Conservation (phyloP, 2,329 filamentous ascomycete species). For the Ophiostoma fasciatum region DNA sequence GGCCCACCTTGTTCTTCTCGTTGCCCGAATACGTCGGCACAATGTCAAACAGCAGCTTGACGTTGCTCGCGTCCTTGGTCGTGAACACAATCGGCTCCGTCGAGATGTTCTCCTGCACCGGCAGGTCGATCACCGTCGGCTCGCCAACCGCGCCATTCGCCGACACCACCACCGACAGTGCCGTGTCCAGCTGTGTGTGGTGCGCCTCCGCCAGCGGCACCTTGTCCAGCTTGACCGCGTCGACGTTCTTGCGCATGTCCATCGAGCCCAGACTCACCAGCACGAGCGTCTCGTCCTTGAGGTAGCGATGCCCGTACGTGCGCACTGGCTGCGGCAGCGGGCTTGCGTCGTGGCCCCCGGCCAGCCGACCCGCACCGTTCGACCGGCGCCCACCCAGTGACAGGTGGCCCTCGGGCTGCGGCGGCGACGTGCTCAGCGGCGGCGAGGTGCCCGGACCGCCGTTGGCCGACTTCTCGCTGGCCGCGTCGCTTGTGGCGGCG, state of each 20-base stretch:
- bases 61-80: slow-evolving; percentile 59
- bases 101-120: slow-evolving; percentile 82
- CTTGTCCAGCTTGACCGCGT: slow-evolving; percentile 73
- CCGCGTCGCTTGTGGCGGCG: slow-evolving; percentile 10
- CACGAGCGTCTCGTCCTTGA: slow-evolving; percentile 77
- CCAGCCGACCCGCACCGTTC: slow-evolving; percentile 31
- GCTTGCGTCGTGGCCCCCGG: slow-evolving; percentile 17
- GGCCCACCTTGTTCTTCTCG: slow-evolving; percentile 75
- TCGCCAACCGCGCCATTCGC: slow-evolving; percentile 76
- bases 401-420: slow-evolving; percentile 32
- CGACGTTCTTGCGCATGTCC: slow-evolving; percentile 72
- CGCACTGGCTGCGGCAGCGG: slow-evolving; percentile 59
- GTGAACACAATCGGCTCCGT: slow-evolving; percentile 90
- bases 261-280: slow-evolving; percentile 88
- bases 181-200: slow-evolving; percentile 85
- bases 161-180: slow-evolving; percentile 79
- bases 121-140: slow-evolving; percentile 77
- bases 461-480: background rate
- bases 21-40: slow-evolving; percentile 89
- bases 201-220: slow-evolving; percentile 82
- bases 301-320: slow-evolving; percentile 88
- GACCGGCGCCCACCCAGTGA: slow-evolving; percentile 49
- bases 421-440: slow-evolving; percentile 22
- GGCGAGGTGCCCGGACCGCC: slow-evolving; percentile 5
- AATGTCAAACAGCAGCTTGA: slow-evolving; percentile 87